phyloP scores from a whole-genome alignment of 768 basidiomycete species.

The Lactarius akahatsu region DNA sequence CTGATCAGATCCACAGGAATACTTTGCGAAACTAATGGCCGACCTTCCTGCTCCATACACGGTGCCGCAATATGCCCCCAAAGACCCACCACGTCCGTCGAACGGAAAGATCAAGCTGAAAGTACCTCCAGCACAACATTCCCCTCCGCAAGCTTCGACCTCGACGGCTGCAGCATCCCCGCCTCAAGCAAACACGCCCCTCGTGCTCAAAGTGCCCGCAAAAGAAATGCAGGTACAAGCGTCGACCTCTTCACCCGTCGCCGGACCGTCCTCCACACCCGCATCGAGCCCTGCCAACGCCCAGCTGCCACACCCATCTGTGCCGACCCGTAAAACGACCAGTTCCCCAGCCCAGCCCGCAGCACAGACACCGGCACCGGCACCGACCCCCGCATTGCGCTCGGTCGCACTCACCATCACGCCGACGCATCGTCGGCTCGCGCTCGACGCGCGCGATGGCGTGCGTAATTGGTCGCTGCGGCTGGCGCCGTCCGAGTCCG shows the following conservation, averaged over 20 bases:
- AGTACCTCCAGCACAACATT: constrained; percentile 48
- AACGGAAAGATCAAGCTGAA: constrained; percentile 67
- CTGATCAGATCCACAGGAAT: constrained; percentile 46
- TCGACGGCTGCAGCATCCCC: constrained; percentile 31
- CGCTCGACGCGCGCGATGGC: constrained; percentile 64
- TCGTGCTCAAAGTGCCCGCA: constrained; percentile 29
- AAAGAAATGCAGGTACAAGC: constrained; percentile 13
- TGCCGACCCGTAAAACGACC: constrained; percentile 19
- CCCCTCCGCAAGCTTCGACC: constrained; percentile 31
- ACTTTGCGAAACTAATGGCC: constrained; percentile 73
- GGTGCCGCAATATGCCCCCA: constrained; percentile 54
- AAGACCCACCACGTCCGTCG: constrained; percentile 45
- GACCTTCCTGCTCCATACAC: constrained; percentile 68
- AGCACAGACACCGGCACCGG: constrained; percentile 20
- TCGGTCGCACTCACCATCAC: constrained; percentile 36
- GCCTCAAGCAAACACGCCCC: constrained; percentile 31
- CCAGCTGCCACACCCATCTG: constrained; percentile 18
- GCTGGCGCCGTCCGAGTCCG: constrained; percentile 56
- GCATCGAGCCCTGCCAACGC: constrained; percentile 18
- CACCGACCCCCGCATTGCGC: constrained; percentile 28
- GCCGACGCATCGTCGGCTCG: constrained; percentile 57
- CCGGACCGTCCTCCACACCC: constrained; percentile 28
- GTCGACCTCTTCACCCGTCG: constrained; percentile 30
- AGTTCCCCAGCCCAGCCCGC: constrained; percentile 12
- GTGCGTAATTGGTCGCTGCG: constrained; percentile 74